These are phyloP conservation scores for Boletus rufocinnamomeus DNA, from an alignment of 768 basidiomycete species.

Conservation along the genomic window DNA sequence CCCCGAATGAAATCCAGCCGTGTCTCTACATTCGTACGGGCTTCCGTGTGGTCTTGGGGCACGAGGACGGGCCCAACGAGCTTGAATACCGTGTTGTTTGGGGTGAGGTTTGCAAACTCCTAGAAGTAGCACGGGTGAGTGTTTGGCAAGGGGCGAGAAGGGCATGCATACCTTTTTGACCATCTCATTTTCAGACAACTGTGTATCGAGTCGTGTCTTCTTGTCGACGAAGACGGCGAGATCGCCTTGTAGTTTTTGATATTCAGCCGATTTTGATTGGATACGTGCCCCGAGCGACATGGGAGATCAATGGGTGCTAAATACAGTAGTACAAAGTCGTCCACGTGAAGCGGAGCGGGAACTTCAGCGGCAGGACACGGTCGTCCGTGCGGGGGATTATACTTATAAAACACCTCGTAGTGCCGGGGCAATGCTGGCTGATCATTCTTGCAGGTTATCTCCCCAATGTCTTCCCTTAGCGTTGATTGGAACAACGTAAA, in stretches of 20 bases:
- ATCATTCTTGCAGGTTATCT: conserved; percentile 3
- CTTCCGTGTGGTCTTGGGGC: conserved; percentile 85
- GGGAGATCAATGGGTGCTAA: conserved; percentile 15
- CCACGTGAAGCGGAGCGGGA: conserved; percentile 14
- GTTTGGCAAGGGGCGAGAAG: not conserved
- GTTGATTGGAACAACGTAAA: conserved; percentile 66
- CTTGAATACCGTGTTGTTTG: conserved; percentile 85
- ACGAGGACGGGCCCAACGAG: conserved; percentile 89
- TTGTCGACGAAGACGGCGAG: conserved; percentile 73
- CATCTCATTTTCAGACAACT: conserved; percentile 86
- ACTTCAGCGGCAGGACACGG: conserved; percentile 1
- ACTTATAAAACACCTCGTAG: conserved; percentile 2
- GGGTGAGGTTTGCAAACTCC: conserved; percentile 80
- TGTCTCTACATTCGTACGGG: conserved; percentile 84
- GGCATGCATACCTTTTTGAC: conserved; percentile 72
- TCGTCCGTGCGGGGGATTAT: conserved; percentile 5
- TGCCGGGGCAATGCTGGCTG: not conserved
- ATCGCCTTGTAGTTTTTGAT: conserved; percentile 79
- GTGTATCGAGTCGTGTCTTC: conserved; percentile 85
- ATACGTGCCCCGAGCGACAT: conserved; percentile 63
- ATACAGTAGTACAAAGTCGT: not conserved
- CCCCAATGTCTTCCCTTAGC: conserved; percentile 31
- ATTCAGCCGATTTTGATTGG: conserved; percentile 71
- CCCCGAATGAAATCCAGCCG: conserved; percentile 84
- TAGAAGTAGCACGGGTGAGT: conserved; percentile 34